Percentiles rank a stretch among this genome's conserved stretches.
Conservation (phyloP, 495 filamentous ascomycete species). For the Daldinia caldariorum region DNA sequence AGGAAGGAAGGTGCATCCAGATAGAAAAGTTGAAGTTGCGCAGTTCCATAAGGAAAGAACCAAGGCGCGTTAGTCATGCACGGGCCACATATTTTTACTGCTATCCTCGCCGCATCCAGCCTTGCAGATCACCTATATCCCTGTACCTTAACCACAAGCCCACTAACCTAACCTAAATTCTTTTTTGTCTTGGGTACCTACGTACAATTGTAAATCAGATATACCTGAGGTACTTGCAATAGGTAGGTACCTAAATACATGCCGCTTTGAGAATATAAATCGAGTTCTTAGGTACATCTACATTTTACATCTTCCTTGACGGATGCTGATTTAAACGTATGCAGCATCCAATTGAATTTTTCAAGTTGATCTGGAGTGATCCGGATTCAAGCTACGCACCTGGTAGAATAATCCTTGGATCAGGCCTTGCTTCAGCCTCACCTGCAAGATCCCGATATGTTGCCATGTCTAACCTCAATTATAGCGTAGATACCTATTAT, state of each 20-base stretch:
- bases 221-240: no score
- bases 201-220: neutral
- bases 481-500: neutral
- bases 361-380: no score
- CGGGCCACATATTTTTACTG: slow-evolving; percentile 21
- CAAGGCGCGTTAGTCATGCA: slow-evolving; percentile 23
- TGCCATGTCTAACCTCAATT: neutral
- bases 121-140: slow-evolving; percentile 26
- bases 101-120: slow-evolving; percentile 41
- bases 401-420: slow-evolving; percentile 11
- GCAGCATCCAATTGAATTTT: neutral
- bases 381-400: neutral
- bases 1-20: slow-evolving; percentile 26
- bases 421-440: slow-evolving; percentile 30
- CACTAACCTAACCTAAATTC: neutral
- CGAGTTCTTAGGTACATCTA: no score
- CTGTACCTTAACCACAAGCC: neutral
- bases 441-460: slow-evolving; percentile 34
- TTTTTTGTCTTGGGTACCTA: neutral
- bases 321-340: neutral
- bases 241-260: no score
- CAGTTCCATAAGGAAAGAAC: slow-evolving; percentile 27
- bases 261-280: no score
- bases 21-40: slow-evolving; percentile 43
- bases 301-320: neutral